Evolutionary conservation across 176 grass and related monocot genomes (phyloP), one percentile per base, ranked within the genome.

Genomic region (Ampelocalamus luodianensis): DNA sequence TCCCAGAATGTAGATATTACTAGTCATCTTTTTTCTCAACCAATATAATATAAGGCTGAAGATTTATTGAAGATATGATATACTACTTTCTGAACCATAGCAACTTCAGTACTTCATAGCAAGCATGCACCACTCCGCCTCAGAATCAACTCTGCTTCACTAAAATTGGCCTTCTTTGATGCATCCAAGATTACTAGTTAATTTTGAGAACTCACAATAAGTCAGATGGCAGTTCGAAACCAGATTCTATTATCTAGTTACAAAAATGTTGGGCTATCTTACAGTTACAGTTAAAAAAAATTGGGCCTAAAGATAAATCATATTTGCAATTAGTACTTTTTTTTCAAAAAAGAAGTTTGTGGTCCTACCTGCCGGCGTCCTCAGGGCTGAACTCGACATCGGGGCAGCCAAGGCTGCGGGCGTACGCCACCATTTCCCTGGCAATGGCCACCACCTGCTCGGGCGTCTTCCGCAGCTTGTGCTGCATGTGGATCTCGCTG

Each of bases 341-440:
- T 53, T 49, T 63, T 11, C 1, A 45, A 54, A 38, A 64, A 68
- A 68, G 36, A 32, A 53, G 15, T 54, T 62, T 53, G 32, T 43
- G 20, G 11, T 44, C 0, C 10, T 87, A 99, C 96, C 96, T 96
- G 49, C 96, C 96, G 26, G 96, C 93, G 22, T 99, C 93, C 85
- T 99, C 96, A 1, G 96, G 91, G 71, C 96, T 92, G 79, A 99
- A 99, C 44, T 99, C 93, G 48, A 99, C 84, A 39, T 99, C 96
- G 10, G 74, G 71, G 48, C 96, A 99, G 4, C 96, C 96, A 1
- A 99, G 86, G 88, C 90, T 91, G 76, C 90, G 87, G 0, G 93
- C 91, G 84, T 99, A 99, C 1, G 93, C 91, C 54, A 99, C 93
- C 93, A 92, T 94, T 54, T 94, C 90, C 72, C 61, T 87, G 0